Percentiles rank a stretch among this genome's conserved stretches.
Evolutionary conservation across 306 rosid genomes (phyloP).

Genomic region (Trichosanthes truncata): DNA sequence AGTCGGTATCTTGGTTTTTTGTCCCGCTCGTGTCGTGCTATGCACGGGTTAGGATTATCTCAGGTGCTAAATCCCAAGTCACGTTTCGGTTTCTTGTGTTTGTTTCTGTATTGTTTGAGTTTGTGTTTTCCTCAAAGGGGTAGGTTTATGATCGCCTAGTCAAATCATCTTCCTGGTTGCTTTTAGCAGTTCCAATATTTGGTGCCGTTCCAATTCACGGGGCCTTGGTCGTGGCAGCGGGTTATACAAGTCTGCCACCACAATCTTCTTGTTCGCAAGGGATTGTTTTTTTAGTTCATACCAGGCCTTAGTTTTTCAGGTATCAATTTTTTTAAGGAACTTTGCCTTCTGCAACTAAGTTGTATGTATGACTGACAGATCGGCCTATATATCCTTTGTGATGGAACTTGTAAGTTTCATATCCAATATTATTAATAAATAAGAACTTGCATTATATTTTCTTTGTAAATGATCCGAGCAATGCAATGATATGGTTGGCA

Average conservation of each 20-base stretch:
- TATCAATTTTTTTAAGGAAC: constrained; percentile 36
- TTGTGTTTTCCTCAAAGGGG: constrained; percentile 47
- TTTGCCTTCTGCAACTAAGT: constrained; percentile 24
- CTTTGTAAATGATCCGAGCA: background rate
- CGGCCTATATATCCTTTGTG: constrained; percentile 39
- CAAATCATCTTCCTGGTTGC: constrained; percentile 25
- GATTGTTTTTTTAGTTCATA: constrained; percentile 40
- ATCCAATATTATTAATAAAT: constrained; percentile 7
- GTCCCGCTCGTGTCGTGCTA: background rate
- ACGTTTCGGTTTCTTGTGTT: constrained; percentile 33
- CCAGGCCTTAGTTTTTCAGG: constrained; percentile 56
- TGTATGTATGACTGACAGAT: constrained; percentile 20
- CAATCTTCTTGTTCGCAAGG: constrained; percentile 23
- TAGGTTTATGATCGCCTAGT: constrained; percentile 18
- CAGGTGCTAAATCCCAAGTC: constrained; percentile 20
- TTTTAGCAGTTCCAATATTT: constrained; percentile 34
- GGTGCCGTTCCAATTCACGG: constrained; percentile 40
- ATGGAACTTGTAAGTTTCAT: constrained; percentile 16
- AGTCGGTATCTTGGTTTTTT: background rate
- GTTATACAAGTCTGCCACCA: constrained; percentile 36
- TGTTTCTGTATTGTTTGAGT: constrained; percentile 39
- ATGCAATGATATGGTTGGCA: background rate
- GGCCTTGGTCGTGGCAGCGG: constrained; percentile 74
- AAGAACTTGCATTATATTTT: background rate
- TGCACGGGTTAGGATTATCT: constrained; percentile 3